Evolutionary conservation across 331 rosid species (phyloP), one percentile per base, ranked within the genome.

Genomic region (Stylosanthes scabra): DNA sequence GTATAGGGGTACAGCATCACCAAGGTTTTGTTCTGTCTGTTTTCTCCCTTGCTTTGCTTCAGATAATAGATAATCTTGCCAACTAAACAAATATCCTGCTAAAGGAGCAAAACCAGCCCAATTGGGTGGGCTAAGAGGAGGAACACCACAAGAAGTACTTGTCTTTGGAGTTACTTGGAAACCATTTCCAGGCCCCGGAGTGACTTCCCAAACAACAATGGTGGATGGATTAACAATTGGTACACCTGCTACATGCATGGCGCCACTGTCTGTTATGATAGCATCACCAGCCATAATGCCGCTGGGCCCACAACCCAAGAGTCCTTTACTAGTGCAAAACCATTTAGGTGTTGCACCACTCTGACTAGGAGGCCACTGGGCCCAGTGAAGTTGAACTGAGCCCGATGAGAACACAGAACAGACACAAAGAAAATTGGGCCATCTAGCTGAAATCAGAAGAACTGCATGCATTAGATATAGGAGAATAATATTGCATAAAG

Each of bases 231-330:
- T 93, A 78, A 93, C 96, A 44, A 91, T 93, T 63, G 98, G 98
- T 78, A 93, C 97, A 52, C 98, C 98, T 50, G 98, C 98, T 27
- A 93, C 97, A 59, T 90, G 97, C 98, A 93, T 89, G 75, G 98
- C 96, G 57, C 97, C 98, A 72, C 90, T 86, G 57, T 90, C 98
- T 47, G 97, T 91, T 71, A 93, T 87, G 78, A 93, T 93, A 64
- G 93, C 98, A 86, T 93, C 98, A 80, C 97, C 98, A 52, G 97
- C 97, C 97, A 93, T 93, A 65, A 93, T 93, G 66, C 98, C 98
- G 80, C 97, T 90, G 46, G 98, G 98, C 73, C 97, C 98, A 57
- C 93, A 93, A 67, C 98, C 98, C 81, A 93, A 78, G 54, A 90
- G 93, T 59, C 98, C 98, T 84, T 90, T 90, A 82, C 97, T 93